phyloP scores from a whole-genome alignment of 2,329 filamentous ascomycete species.

The Exophiala sp. region DNA sequence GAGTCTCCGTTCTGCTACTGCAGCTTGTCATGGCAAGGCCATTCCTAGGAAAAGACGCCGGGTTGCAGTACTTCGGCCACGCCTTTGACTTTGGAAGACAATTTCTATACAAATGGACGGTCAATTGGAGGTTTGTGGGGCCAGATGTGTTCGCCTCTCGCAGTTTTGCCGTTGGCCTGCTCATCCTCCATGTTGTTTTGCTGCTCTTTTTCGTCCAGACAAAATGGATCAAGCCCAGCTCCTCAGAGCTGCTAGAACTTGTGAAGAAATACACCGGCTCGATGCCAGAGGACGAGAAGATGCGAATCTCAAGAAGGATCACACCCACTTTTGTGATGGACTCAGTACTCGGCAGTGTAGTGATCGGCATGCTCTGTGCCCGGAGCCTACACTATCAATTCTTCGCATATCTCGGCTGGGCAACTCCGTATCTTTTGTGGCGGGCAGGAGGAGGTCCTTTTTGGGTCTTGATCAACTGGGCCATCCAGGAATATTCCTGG shows the following conservation, averaged over 20 bases:
- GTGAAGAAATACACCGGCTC: constrained; percentile 41
- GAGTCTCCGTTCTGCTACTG: constrained; percentile 66
- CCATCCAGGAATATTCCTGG: constrained; percentile 84
- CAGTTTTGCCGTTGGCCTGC: constrained; percentile 61
- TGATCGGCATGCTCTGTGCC: constrained; percentile 77
- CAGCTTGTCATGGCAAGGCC: constrained; percentile 52
- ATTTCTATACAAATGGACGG: constrained; percentile 97
- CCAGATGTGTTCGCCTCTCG: constrained; percentile 71
- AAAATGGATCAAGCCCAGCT: constrained; percentile 66
- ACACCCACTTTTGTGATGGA: constrained; percentile 70
- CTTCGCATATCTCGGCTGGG: constrained; percentile 86
- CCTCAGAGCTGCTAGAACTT: constrained; percentile 52
- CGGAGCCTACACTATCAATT: constrained; percentile 92
- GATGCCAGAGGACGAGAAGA: constrained; percentile 12
- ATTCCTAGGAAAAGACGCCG: constrained; percentile 11
- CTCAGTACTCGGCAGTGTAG: constrained; percentile 67
- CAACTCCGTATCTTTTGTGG: constrained; percentile 82
- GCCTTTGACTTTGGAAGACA: constrained; percentile 87
- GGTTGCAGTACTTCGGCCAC: constrained; percentile 64
- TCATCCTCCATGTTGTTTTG: constrained; percentile 60
- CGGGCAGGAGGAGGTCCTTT: constrained; percentile 63
- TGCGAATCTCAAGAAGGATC: constrained; percentile 45
- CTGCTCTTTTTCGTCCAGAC: constrained; percentile 60
- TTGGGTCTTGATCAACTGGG: constrained; percentile 64
- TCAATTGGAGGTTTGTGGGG: constrained; percentile 95